These are phyloP conservation scores for Colletotrichum liriopes DNA, from an alignment of 2,329 filamentous ascomycete genomes.

Conservation along the genomic window DNA sequence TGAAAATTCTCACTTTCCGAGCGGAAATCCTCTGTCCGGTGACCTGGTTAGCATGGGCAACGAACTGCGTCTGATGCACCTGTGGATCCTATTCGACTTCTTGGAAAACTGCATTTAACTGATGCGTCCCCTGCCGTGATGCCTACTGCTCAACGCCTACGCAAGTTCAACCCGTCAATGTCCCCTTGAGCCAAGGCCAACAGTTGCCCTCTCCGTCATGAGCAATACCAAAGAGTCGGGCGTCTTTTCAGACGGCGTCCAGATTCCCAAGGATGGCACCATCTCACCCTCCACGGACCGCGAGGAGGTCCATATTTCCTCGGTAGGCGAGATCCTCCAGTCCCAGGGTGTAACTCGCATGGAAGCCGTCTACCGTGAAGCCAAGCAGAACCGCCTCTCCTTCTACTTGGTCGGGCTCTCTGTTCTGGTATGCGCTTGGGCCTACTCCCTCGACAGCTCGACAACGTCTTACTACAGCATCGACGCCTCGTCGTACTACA, in stretches of 20 bases:
- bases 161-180: neutral
- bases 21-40: neutral
- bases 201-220: neutral
- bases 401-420: conserved; percentile 49
- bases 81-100: no score
- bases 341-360: conserved; percentile 50
- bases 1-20: neutral
- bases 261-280: neutral
- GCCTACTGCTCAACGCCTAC: neutral
- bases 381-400: conserved; percentile 46
- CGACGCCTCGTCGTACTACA: conserved; percentile 49
- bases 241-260: conserved; percentile 6
- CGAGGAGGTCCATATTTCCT: neutral
- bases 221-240: conserved; percentile 2
- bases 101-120: neutral
- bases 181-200: neutral
- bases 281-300: conserved; percentile 9
- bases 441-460: conserved; percentile 50
- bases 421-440: conserved; percentile 52
- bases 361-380: conserved; percentile 51
- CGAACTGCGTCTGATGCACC: neutral
- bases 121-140: neutral
- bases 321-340: conserved; percentile 34
- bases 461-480: conserved; percentile 51
- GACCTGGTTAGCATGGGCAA: neutral